Evolutionary conservation across 345 rosid genomes (phyloP), one percentile per base, ranked within the genome.

Genomic region (Trapa bicornis): DNA sequence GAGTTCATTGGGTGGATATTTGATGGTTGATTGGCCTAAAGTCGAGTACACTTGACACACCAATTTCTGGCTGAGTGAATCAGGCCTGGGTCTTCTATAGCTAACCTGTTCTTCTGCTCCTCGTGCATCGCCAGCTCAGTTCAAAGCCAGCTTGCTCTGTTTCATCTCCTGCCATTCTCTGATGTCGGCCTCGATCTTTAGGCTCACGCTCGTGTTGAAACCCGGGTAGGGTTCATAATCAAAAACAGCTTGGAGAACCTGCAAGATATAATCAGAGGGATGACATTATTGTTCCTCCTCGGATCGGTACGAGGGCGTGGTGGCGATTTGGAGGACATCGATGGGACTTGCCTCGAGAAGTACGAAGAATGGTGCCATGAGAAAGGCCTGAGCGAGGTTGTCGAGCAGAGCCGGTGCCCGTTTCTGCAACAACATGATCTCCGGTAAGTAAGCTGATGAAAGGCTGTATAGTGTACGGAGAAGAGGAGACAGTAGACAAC

Each of bases 351-450:
- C 96, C 97, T 90, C 97, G 0, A 93, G 94, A 69, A 90, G 68
- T 16, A 93, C 98, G n/a, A 88, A 90, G 82, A 87, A 90, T 32
- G 97, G 98, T 71, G 98, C 97, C 86, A 81, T 88, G 17, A 88
- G 71, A 70, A 93, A 71, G 47, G 98, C 96, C 71, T 86, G 97
- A 29, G 65, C 50, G 68, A 93, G 77, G 76, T 90, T 88, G 79
- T 90, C 97, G 70, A 89, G 62, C 62, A 92, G 80, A 17, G 97
- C 96, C 1, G 97, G 96, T 52, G 97, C 92, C 12, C 98, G 90
- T 80, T 82, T 86, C 98, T 93, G 62, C 53, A 36, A 52, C 68
- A 58, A 41, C 4, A 37, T 38, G 10, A 17, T 0, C 12, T 36
- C 13, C 10, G n/a, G 41, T 17, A 64, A 64, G 29, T 22, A 22